Conservation (phyloP, 768 basidiomycete genomes). For the Calocera cornea region DNA sequence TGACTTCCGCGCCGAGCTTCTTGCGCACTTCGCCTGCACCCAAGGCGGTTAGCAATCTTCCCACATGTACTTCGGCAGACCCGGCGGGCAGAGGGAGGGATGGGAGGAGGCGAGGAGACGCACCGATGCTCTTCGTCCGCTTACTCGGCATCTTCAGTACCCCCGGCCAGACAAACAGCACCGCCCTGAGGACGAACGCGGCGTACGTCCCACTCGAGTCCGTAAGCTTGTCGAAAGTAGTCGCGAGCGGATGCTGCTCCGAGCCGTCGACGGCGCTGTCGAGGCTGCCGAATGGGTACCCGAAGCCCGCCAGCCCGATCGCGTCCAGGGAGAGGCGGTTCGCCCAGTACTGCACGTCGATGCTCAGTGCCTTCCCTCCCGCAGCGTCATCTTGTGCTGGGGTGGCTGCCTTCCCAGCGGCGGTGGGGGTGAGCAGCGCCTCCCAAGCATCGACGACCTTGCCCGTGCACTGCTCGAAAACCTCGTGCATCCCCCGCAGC, state of each 20-base stretch:
- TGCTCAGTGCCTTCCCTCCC: neutral
- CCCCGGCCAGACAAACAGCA: constrained; percentile 32
- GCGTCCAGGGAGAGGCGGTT: constrained; percentile 11
- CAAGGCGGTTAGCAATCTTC: neutral
- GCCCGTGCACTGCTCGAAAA: neutral
- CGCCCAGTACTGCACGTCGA: constrained; percentile 1
- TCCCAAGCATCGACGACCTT: neutral
- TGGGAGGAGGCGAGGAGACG: neutral
- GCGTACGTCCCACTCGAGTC: constrained; percentile 15
- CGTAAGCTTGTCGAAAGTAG: constrained; percentile 8
- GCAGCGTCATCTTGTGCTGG: neutral
- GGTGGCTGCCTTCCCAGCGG: too few species aligned
- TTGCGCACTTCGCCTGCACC: neutral
- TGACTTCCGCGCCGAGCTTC: neutral
- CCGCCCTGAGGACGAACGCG: constrained; percentile 30
- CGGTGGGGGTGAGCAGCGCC: neutral
- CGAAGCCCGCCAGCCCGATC: constrained; percentile 15
- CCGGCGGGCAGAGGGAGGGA: too few species aligned
- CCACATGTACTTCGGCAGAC: too few species aligned
- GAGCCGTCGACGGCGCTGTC: neutral
- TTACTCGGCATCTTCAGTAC: neutral
- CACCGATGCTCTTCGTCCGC: constrained; percentile 1
- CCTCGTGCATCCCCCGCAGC: neutral
- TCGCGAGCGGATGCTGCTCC: constrained; percentile 3
- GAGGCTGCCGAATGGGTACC: constrained; percentile 11